Conservation (phyloP, 2,329 filamentous ascomycete species). For the Cladosporium cucumerinum region DNA sequence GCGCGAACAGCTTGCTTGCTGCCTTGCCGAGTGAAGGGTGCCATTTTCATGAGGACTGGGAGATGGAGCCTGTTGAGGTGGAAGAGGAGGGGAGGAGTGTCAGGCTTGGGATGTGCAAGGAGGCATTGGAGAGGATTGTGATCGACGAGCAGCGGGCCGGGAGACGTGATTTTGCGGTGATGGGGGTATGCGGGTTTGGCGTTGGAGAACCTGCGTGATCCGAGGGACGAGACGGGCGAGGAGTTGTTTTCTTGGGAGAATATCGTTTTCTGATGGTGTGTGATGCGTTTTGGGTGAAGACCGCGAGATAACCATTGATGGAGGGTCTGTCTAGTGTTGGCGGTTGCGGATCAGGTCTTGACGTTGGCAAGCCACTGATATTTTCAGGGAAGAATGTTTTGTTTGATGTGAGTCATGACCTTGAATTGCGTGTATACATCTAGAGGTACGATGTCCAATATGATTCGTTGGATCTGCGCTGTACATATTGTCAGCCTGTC, state of each 20-base stretch:
- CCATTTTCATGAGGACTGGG: background rate
- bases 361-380: too few relatives aligned
- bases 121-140: background rate
- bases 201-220: background rate
- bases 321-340: background rate
- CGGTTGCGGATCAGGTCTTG: background rate
- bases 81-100: background rate
- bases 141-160: background rate
- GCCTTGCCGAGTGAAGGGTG: background rate
- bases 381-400: too few relatives aligned
- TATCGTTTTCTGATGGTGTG: background rate
- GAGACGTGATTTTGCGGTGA: background rate
- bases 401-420: too few relatives aligned
- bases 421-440: too few relatives aligned
- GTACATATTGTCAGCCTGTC: too few relatives aligned
- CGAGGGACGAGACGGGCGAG: background rate
- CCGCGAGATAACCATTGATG: background rate
- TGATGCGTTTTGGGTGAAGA: background rate
- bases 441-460: too few relatives aligned
- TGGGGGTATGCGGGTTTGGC: background rate
- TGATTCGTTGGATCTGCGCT: too few relatives aligned
- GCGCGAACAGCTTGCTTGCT: background rate
- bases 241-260: background rate
- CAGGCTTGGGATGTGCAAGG: background rate
- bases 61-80: background rate